Percentiles rank a stretch among this genome's conserved stretches.
Evolutionary conservation across 805 yeast genomes (phyloP).

Genomic region (Novakomyces olei): DNA sequence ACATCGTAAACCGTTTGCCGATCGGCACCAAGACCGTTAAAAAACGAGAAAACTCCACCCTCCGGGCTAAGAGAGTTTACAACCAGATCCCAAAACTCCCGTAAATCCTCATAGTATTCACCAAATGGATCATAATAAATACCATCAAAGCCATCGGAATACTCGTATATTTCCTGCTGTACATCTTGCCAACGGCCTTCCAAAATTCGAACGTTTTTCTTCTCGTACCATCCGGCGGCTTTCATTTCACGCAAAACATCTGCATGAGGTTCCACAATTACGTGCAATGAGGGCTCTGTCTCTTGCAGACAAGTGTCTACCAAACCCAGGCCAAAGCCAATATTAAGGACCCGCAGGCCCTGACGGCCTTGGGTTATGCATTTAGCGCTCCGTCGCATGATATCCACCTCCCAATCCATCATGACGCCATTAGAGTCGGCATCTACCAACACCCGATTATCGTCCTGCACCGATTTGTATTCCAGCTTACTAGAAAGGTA

Average conservation of each 20-base stretch:
- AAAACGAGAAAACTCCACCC: conserved; percentile 66
- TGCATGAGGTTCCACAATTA: conserved; percentile 87
- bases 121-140: conserved; percentile 86
- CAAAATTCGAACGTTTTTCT: conserved; percentile 44
- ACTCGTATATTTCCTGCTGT: conserved; percentile 32
- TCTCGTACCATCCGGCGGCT: conserved; percentile 64
- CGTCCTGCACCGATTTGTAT: conserved; percentile 20
- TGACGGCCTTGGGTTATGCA: conserved; percentile 21
- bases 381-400: conserved; percentile 65
- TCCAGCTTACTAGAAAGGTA: conserved; percentile 45
- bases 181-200: conserved; percentile 72
- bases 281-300: conserved; percentile 42
- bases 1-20: conserved; percentile 59
- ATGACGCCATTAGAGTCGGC: conserved; percentile 72
- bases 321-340: conserved; percentile 95
- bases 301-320: conserved; percentile 59
- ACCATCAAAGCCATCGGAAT: conserved; percentile 59
- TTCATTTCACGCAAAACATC: conserved; percentile 53
- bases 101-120: conserved; percentile 76
- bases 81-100: conserved; percentile 56
- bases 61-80: conserved; percentile 35
- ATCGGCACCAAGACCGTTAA: conserved; percentile 78
- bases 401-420: conserved; percentile 87
- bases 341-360: conserved; percentile 38
- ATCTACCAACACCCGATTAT: conserved; percentile 46